phyloP scores from a whole-genome alignment of 2,329 filamentous ascomycete species.

The Cladophialophora psammophila region DNA sequence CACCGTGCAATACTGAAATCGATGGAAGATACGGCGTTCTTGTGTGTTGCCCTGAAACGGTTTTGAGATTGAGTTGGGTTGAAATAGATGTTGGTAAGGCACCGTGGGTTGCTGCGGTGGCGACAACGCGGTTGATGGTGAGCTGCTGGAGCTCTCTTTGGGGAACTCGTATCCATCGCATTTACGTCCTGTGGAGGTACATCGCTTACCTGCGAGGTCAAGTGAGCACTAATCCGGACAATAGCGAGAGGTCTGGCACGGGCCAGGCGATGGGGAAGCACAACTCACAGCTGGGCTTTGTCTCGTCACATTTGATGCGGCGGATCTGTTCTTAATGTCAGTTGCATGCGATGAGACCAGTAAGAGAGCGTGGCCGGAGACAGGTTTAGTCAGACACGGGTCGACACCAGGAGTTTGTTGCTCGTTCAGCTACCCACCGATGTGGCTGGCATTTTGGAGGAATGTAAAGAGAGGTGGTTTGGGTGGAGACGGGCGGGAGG shows the following conservation, averaged over 20 bases:
- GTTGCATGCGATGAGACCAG: slow-evolving; percentile 16
- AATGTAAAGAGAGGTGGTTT: slow-evolving; percentile 8
- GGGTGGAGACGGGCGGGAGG: slow-evolving; percentile 7
- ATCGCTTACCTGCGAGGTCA: slow-evolving; percentile 57
- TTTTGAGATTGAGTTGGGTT: slow-evolving; percentile 42
- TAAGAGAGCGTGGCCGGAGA: slow-evolving; percentile 19
- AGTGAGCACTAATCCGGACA: slow-evolving; percentile 29
- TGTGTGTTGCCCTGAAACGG: slow-evolving; percentile 58
- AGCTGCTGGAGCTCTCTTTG: slow-evolving; percentile 29
- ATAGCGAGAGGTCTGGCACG: slow-evolving; percentile 13
- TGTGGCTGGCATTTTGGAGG: slow-evolving; percentile 18
- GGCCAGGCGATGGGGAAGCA: slow-evolving; percentile 10
- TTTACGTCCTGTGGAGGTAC: slow-evolving; percentile 63
- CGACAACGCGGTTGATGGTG: slow-evolving; percentile 22
- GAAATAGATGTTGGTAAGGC: slow-evolving; percentile 32
- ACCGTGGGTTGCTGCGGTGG: slow-evolving; percentile 26
- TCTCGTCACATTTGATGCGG: slow-evolving; percentile 56
- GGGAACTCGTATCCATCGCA: slow-evolving; percentile 66
- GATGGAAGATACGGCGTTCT: slow-evolving; percentile 67
- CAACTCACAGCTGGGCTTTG: slow-evolving; percentile 48
- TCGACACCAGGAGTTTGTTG: slow-evolving; percentile 4
- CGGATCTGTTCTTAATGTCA: slow-evolving; percentile 41
- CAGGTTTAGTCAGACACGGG: slow-evolving; percentile 25
- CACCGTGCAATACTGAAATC: slow-evolving; percentile 68
- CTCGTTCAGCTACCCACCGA: slow-evolving; percentile 29